These are phyloP conservation scores for Solanum chacoense DNA, from an alignment of 305 asterid species.

Conservation along the genomic window DNA sequence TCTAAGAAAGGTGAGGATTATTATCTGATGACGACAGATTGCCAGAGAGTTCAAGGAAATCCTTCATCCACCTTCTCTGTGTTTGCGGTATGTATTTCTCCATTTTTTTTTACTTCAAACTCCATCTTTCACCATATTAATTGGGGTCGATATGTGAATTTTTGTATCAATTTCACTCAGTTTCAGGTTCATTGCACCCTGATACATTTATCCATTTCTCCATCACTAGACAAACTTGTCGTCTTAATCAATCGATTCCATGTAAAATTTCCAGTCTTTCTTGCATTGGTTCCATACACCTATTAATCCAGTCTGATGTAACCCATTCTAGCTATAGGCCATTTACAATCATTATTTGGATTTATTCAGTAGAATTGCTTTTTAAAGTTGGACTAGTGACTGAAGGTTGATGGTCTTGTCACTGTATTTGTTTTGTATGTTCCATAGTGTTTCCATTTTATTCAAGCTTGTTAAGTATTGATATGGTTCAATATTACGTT, in stretches of 20 bases:
- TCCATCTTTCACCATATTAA: background rate
- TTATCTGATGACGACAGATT: constrained; percentile 59
- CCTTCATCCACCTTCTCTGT: constrained; percentile 72
- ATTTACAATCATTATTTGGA: background rate
- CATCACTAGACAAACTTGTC: background rate
- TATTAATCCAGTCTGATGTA: background rate
- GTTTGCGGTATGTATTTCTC: constrained; percentile 45
- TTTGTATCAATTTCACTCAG: background rate
- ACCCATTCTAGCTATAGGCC: background rate
- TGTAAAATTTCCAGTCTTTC: background rate
- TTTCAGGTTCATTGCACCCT: background rate
- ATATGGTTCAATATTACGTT: background rate
- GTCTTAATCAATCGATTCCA: background rate
- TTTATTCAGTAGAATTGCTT: background rate
- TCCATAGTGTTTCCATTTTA: background rate
- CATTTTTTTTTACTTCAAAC: background rate
- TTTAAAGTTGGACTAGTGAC: background rate
- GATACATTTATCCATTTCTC: background rate
- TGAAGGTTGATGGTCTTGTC: background rate
- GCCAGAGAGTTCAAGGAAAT: constrained; percentile 64
- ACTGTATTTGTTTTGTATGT: background rate
- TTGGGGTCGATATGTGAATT: background rate
- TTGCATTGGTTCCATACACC: background rate
- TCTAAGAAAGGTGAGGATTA: constrained; percentile 80
- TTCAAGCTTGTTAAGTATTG: background rate